These are phyloP conservation scores for Crucihimalaya himalaica DNA, from an alignment of 345 rosid species.

Conservation along the genomic window DNA sequence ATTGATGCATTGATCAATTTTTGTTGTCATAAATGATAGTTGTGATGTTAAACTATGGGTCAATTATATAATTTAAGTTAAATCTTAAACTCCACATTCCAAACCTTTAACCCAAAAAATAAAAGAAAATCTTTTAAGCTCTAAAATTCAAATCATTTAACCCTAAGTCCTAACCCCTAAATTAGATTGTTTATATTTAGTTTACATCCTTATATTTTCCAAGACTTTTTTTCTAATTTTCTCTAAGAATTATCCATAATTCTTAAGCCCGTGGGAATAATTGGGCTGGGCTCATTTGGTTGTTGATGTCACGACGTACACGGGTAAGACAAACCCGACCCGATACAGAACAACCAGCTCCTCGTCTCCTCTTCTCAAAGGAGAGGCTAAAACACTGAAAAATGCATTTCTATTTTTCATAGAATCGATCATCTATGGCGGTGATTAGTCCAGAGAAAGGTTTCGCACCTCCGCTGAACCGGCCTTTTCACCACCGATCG, in stretches of 20 bases:
- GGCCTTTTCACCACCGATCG: conserved; percentile 37
- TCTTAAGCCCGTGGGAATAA: neutral
- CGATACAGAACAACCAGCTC: neutral
- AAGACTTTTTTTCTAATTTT: neutral
- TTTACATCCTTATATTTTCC: neutral
- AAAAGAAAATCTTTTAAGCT: too few relatives aligned
- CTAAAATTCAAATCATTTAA: too few relatives aligned
- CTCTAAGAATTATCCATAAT: neutral
- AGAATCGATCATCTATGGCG: conserved; percentile 46
- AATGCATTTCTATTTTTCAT: neutral
- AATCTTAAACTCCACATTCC: too few relatives aligned
- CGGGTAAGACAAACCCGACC: conserved; percentile 14
- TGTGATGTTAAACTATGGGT: too few relatives aligned
- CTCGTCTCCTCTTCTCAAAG: conserved; percentile 3
- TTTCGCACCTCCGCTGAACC: conserved; percentile 43
- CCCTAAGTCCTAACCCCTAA: too few relatives aligned
- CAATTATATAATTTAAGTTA: too few relatives aligned
- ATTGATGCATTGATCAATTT: too few relatives aligned
- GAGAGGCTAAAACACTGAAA: neutral
- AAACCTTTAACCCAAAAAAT: too few relatives aligned
- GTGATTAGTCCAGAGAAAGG: conserved; percentile 42
- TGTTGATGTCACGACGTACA: neutral
- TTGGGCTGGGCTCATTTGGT: conserved; percentile 20
- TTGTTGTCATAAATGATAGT: too few relatives aligned
- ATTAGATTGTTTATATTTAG: too few relatives aligned